phyloP scores from a whole-genome alignment of 805 yeast species.

The Candida montana region DNA sequence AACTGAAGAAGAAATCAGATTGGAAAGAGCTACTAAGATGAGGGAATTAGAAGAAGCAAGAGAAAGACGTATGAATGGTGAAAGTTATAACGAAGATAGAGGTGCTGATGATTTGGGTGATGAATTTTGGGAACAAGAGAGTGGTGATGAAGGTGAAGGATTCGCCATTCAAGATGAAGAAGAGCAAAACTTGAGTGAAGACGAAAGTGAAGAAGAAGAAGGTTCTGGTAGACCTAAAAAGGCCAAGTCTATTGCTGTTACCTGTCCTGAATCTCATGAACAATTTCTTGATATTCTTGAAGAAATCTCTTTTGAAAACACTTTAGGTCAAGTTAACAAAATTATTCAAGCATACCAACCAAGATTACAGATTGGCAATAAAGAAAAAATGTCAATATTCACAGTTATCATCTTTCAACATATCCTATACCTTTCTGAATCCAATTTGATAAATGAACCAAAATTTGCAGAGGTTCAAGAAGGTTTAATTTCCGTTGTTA shows the following conservation, averaged over 20 bases:
- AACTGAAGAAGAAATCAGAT: constrained; percentile 63
- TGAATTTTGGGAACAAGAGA: constrained; percentile 63
- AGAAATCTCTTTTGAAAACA: constrained; percentile 34
- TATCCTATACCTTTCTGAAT: constrained; percentile 43
- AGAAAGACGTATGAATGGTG: constrained; percentile 71
- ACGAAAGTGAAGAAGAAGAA: constrained; percentile 32
- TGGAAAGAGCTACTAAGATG: constrained; percentile 56
- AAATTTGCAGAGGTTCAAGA: constrained; percentile 35
- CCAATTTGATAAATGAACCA: constrained; percentile 30
- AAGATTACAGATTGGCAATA: constrained; percentile 74
- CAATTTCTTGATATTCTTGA: constrained; percentile 36
- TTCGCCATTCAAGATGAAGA: constrained; percentile 39
- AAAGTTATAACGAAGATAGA: constrained; percentile 36
- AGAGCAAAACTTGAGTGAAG: constrained; percentile 36
- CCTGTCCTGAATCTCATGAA: constrained; percentile 46
- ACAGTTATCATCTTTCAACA: constrained; percentile 62
- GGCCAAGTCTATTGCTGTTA: constrained; percentile 14
- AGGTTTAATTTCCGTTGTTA: constrained; percentile 41
- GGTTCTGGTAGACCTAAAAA: constrained; percentile 18
- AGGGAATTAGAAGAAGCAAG: constrained; percentile 64
- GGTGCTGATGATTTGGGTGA: constrained; percentile 67
- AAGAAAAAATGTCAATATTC: constrained; percentile 61
- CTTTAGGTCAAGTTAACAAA: constrained; percentile 44
- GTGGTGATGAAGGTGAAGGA: constrained; percentile 36
- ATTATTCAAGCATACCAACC: constrained; percentile 67